These are phyloP conservation scores for Tricholoma furcatifolium DNA, from an alignment of 768 basidiomycete genomes.

Conservation along the genomic window DNA sequence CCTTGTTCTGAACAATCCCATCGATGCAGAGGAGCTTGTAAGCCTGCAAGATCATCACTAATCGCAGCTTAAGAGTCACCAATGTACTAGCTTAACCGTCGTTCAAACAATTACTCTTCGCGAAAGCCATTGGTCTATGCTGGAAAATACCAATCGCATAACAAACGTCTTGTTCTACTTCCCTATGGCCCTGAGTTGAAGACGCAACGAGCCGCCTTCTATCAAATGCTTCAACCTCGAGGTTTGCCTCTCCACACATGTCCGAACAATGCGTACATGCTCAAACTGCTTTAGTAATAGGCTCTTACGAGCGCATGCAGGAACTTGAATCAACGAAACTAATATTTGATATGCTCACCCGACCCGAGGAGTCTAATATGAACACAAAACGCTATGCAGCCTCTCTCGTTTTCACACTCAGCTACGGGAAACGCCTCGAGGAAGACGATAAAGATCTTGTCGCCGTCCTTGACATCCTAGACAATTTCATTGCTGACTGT, in stretches of 20 bases:
- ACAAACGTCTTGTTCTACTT: constrained; percentile 8
- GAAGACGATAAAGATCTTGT: constrained; percentile 23
- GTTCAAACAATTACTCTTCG: constrained; percentile 13
- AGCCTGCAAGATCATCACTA: neutral
- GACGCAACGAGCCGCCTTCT: constrained; percentile 6
- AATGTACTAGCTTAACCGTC: constrained; percentile 3
- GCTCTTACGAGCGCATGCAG: constrained; percentile 12
- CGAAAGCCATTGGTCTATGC: constrained; percentile 7
- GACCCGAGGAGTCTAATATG: constrained; percentile 1
- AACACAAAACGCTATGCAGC: constrained; percentile 17
- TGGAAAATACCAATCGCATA: constrained; percentile 10
- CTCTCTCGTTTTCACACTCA: constrained; percentile 17
- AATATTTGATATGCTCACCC: constrained; percentile 6
- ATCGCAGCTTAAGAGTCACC: no score
- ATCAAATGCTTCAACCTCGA: constrained; percentile 12
- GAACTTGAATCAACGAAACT: constrained; percentile 10
- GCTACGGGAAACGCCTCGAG: constrained; percentile 21
- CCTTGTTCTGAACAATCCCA: constrained; percentile 9
- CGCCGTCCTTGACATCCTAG: constrained; percentile 18
- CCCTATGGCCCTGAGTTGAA: constrained; percentile 6
- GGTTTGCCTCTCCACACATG: neutral
- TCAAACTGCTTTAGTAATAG: neutral
- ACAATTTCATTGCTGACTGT: constrained; percentile 21
- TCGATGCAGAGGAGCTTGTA: constrained; percentile 13
- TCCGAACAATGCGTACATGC: neutral